Conservation (phyloP, 2,329 filamentous ascomycete genomes). For the Epichloe glyceriae region DNA sequence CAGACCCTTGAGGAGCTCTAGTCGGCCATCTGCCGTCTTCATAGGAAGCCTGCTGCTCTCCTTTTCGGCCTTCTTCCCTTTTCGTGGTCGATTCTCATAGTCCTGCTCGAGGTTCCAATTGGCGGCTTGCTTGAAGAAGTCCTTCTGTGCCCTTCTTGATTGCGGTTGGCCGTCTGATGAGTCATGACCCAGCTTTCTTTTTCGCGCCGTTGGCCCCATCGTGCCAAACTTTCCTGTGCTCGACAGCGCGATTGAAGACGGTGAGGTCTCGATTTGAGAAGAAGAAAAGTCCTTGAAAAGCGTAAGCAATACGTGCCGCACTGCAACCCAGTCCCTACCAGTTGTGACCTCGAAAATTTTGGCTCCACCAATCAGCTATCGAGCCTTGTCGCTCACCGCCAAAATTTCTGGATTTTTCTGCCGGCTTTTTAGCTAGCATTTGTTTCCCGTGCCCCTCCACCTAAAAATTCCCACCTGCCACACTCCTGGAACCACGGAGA, state of each 20-base stretch:
- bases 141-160: conserved; percentile 36
- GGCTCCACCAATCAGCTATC: conserved; percentile 12
- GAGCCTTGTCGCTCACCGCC: conserved; percentile 20
- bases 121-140: conserved; percentile 61
- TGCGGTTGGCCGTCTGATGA: conserved; percentile 31
- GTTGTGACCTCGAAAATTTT: conserved; percentile 2
- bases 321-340: not conserved
- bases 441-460: conserved; percentile 8
- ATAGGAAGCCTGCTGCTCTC: conserved; percentile 72
- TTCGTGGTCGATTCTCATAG: conserved; percentile 71
- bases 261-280: not conserved
- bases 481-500: not conserved
- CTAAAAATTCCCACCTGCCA: conserved; percentile 5
- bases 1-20: conserved; percentile 46
- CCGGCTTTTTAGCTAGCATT: conserved; percentile 8
- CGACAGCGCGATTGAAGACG: not conserved
- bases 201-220: conserved; percentile 40
- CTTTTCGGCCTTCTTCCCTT: conserved; percentile 59
- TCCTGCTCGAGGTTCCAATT: conserved; percentile 87
- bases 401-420: conserved; percentile 25
- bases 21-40: conserved; percentile 65
- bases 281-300: not conserved
- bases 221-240: not conserved
- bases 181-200: conserved; percentile 44
- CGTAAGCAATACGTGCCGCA: not conserved